Base-by-base conservation (phyloP, 169 alveolate genomes). In the Plasmodium knowlesi region DNA sequence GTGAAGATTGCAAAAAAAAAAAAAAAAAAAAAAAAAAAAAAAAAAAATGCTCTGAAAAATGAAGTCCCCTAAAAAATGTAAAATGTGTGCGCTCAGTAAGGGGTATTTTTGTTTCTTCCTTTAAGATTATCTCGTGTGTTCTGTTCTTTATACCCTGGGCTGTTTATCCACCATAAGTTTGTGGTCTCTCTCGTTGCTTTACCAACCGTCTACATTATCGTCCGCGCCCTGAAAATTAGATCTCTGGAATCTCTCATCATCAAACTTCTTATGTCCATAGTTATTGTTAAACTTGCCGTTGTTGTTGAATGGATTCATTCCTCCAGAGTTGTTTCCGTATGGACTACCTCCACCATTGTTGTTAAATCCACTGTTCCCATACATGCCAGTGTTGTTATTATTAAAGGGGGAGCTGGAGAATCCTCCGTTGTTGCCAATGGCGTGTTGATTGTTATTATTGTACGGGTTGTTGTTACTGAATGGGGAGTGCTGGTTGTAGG, bases 121-220 rank as follows among this genome's bases (percentile, higher is more conserved):
- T 16, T 46, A 46, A 46, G 1, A 6, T 46, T 6, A 19, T 46
- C 12, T 5, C 57, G n/a, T 46, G 9, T 46, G 57, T 12, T 46
- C n/a, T 5, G 57, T 2, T 46, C 19, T 6, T 46, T 46, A 46
- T 12, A 10, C 19, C 2, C 16, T 61, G 14, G 16, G 76, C 12
- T 61, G 76, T 61, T 61, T 61, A 22, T 61, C n/a, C 19, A 61
- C 76, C 34, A n/a, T 43, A 76, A 32, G 25, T 76, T 34, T 14
- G 6, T 28, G 8, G 3, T 0, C 8, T 16, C 16, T 9, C 37
- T n/a, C 25, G 46, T 3, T 10, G 19, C 5, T 22, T 85, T 41
- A 85, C 93, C 93, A 85, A 2, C 61, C 85, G 25, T 85, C 84
- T 22, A 28, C 67, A 54, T 74, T 85, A 12, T 85, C 93, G 50